Evolutionary conservation across 176 grass and related monocot species (phyloP).

Genomic region (Typha latifolia): DNA sequence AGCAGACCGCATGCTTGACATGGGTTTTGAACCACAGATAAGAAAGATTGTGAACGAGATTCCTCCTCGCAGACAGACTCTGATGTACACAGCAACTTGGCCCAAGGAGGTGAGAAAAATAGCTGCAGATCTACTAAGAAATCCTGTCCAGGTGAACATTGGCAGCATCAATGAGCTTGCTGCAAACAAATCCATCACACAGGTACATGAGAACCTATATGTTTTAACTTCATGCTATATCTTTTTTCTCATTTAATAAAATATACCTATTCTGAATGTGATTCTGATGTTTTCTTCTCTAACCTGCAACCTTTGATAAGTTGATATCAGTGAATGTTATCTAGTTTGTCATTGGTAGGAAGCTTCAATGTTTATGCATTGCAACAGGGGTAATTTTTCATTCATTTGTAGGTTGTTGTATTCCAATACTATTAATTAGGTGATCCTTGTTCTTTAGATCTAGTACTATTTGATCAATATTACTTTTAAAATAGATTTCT

Average conservation of each 20-base stretch:
- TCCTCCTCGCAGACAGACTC: conserved; percentile 70
- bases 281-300: no score
- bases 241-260: not conserved
- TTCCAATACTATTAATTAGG: not conserved
- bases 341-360: no score
- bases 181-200: conserved; percentile 97
- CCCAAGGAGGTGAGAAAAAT: conserved; percentile 97
- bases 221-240: conserved; percentile 16
- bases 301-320: no score
- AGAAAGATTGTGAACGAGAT: conserved; percentile 84
- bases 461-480: not conserved
- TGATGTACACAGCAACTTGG: conserved; percentile 99
- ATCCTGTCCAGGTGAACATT: conserved; percentile 92
- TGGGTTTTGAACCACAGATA: conserved; percentile 99
- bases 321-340: no score
- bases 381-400: no score
- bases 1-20: conserved; percentile 95
- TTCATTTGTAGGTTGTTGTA: not conserved
- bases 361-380: no score
- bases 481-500: no score
- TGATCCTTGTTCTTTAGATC: not conserved
- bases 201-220: conserved; percentile 36
- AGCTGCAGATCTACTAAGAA: conserved; percentile 81
- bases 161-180: conserved; percentile 83
- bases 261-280: conserved; percentile 1